Base-by-base conservation (phyloP, 768 basidiomycete genomes). In the Neoboletus subvelutipes region DNA sequence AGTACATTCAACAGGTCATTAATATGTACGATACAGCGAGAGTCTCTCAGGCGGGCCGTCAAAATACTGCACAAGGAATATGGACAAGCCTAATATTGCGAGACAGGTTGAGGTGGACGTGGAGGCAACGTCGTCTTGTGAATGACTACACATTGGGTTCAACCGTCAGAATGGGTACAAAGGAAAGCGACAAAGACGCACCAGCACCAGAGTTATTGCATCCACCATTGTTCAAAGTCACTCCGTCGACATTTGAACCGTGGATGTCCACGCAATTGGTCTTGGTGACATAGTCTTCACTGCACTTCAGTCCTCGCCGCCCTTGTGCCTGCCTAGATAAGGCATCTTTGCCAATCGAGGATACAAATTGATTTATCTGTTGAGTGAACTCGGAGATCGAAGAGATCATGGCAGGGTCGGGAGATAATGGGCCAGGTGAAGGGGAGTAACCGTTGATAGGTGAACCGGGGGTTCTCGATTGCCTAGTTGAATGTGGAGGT, bases 211-310 rank as follows among this genome's bases (percentile, higher is more conserved):
- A 24, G n/a, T 59, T 59, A 0, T 51, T 10, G 24, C 1, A 1
- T 24, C 54, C 57, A 12, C 54, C 54, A 22, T 47, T 51, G 29
- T 63, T 55, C 48, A 63, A 1, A 11, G 62, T 63, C 10, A 45
- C 0, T 2, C 62, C 62, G 0, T 56, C 52, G 5, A 11, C 57
- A 1, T 8, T 50, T 9, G 61, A 54, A 41, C 0, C 4, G 0
- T 0, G 18, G 33, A 63, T 5, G 0, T 46, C 37, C 26, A 59
- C 1, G 15, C 40, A 50, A 20, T 63, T 50, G 4, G 9, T 4
- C 45, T 26, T 63, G 8, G 18, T 33, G 24, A 20, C 11, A 8
- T 13, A 18, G 17, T 17, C 37, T 5, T 5, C 33, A 26, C 10
- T 22, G 20, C 3, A 2, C 8, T 12, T 17, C 13, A 1, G 1